These are phyloP conservation scores for Klebsormidium nitens DNA, from an alignment of 139 green algal species.

Conservation along the genomic window DNA sequence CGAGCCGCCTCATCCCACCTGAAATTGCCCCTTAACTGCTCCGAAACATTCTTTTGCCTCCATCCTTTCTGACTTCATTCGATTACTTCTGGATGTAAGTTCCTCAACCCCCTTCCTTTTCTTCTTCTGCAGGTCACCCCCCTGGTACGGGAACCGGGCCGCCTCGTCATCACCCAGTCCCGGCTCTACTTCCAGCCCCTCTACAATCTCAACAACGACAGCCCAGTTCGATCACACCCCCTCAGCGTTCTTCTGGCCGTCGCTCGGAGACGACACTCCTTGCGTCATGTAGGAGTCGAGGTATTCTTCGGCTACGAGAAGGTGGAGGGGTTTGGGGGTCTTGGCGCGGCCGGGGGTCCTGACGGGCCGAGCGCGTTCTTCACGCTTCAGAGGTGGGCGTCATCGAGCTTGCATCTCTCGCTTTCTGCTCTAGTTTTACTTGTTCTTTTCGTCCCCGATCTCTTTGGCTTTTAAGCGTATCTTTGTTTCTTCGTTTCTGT, in stretches of 20 bases:
- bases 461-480: no score
- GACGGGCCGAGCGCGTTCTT: constrained; percentile 5
- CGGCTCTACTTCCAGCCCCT: constrained; percentile 48
- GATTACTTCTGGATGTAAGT: no score
- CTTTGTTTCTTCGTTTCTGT: no score
- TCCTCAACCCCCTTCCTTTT: not conserved
- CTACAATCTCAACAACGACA: constrained; percentile 25
- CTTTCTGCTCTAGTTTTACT: no score
- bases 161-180: constrained; percentile 34
- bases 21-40: no score
- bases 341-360: not conserved
- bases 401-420: no score
- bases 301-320: constrained; percentile 38
- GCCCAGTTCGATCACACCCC: constrained; percentile 33
- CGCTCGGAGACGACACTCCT: constrained; percentile 15
- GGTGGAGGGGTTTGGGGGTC: not conserved
- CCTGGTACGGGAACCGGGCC: constrained; percentile 40
- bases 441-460: no score
- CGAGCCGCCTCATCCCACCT: no score
- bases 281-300: constrained; percentile 35
- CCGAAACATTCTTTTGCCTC: no score
- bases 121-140: constrained; percentile 40
- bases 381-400: not conserved
- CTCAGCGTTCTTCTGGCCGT: constrained; percentile 16
- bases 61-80: no score